A percentile compares a stretch with the other conserved stretches of the same genome.
phyloP scores from a whole-genome alignment of 78 protist species.

The Dictyostelium discoideum region DNA sequence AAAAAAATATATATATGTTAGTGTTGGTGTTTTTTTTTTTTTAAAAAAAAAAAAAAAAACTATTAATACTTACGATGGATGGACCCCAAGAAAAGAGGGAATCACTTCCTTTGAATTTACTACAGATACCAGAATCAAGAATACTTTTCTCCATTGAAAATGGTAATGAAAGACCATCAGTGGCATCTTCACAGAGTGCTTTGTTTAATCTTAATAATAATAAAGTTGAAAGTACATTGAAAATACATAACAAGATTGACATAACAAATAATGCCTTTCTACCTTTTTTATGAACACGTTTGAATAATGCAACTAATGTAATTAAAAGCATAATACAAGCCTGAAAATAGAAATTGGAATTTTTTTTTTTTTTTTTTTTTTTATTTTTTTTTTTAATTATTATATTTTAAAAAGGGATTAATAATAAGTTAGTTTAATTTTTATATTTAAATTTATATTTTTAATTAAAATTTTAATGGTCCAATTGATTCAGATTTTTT shows the following conservation, averaged over 20 bases:
- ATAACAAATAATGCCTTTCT: constrained; percentile 28
- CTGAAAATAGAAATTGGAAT: not conserved
- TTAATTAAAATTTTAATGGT: too few relatives aligned
- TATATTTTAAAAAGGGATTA: too few relatives aligned
- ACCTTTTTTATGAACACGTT: not conserved
- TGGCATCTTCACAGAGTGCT: constrained; percentile 38
- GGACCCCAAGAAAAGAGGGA: constrained; percentile 27
- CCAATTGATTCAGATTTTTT: too few relatives aligned
- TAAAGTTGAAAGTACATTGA: constrained; percentile 9
- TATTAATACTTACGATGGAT: not conserved
- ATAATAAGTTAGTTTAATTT: too few relatives aligned
- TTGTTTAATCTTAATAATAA: constrained; percentile 57
- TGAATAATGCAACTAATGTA: constrained; percentile 16
- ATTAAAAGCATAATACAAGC: constrained; percentile 6
- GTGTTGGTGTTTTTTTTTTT: too few relatives aligned
- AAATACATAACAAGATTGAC: constrained; percentile 13
- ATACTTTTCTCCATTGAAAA: not conserved
- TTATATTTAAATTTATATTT: too few relatives aligned
- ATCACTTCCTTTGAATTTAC: constrained; percentile 22
- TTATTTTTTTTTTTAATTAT: not conserved
- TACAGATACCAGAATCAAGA: not conserved
- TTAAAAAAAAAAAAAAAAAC: too few relatives aligned
- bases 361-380: not conserved
- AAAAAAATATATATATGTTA: too few relatives aligned
- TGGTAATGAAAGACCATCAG: not conserved